phyloP scores from a whole-genome alignment of 441 rosid genomes.

The Populus tomentosa region DNA sequence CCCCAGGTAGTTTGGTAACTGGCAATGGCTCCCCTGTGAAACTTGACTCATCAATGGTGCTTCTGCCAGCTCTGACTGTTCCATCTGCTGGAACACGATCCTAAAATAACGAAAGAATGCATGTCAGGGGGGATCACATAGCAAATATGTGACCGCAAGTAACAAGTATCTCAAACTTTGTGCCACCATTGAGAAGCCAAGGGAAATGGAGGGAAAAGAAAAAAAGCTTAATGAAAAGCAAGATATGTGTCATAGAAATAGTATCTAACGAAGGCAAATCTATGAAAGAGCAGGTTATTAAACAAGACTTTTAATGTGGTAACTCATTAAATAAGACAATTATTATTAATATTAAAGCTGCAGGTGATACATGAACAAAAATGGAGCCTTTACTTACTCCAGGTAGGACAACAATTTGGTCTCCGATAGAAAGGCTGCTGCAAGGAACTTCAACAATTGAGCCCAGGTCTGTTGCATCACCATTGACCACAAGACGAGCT shows the following conservation, averaged over 20 bases:
- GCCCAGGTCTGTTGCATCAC: too few species aligned
- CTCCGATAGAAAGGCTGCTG: too few species aligned
- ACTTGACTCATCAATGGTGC: slow-evolving; percentile 89
- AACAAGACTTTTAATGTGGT: background rate
- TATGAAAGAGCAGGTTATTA: background rate
- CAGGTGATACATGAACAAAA: background rate
- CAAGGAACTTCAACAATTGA: too few species aligned
- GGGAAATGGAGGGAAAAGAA: background rate
- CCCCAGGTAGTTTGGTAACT: slow-evolving; percentile 87
- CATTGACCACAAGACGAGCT: too few species aligned
- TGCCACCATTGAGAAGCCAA: background rate
- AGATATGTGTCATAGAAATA: background rate
- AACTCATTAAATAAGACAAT: background rate
- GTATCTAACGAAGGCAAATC: background rate
- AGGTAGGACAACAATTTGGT: too few species aligned
- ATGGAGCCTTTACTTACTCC: too few species aligned
- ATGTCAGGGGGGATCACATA: slow-evolving; percentile 9
- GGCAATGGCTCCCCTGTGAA: slow-evolving; percentile 99
- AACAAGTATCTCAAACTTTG: slow-evolving; percentile 6
- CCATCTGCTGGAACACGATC: slow-evolving; percentile 97
- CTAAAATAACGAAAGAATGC: slow-evolving; percentile 31
- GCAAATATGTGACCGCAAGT: background rate
- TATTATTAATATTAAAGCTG: too few species aligned
- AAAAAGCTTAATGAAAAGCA: too few species aligned
- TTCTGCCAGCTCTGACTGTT: slow-evolving; percentile 88